Evolutionary conservation across 495 filamentous ascomycete genomes (phyloP).

Genomic region (Aspergillus panamensis): DNA sequence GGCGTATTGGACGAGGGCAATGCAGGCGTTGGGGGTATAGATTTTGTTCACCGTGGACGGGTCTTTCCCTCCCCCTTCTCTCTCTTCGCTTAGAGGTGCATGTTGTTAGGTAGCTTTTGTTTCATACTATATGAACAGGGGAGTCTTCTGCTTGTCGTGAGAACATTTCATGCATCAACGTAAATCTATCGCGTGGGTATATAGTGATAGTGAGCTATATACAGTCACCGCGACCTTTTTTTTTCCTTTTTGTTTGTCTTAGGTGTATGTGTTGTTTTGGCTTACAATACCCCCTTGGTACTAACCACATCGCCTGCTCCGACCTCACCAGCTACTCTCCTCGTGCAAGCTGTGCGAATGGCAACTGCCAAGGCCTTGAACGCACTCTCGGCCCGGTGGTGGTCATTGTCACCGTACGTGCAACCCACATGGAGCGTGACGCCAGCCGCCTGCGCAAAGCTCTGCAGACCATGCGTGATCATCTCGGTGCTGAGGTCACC

Average conservation of each 20-base stretch:
- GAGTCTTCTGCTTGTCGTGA: no score
- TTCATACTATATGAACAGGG: no score
- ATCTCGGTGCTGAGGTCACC: conserved; percentile 92
- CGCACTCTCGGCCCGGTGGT: conserved; percentile 93
- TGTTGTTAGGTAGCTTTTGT: not conserved
- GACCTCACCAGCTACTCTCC: conserved; percentile 67
- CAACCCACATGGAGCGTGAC: conserved; percentile 92
- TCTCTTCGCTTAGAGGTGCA: not conserved
- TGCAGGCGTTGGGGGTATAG: conserved; percentile 33
- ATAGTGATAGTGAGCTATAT: no score
- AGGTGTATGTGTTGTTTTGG: not conserved
- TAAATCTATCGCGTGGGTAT: no score
- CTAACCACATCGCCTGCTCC: conserved; percentile 88
- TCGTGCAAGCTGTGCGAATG: conserved; percentile 66
- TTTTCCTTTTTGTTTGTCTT: not conserved
- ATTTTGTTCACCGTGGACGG: not conserved
- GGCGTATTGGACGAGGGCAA: conserved; percentile 53
- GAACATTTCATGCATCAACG: no score
- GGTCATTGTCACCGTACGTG: conserved; percentile 85
- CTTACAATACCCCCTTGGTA: conserved; percentile 80
- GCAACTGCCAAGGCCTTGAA: conserved; percentile 96
- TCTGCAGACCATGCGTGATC: conserved; percentile 92
- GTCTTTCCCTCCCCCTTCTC: not conserved
- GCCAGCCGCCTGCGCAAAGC: conserved; percentile 87
- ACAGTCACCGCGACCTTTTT: not conserved